Percentiles rank a stretch among this genome's conserved stretches.
phyloP scores from a whole-genome alignment of 1,139 yeast genomes.

The Saccharomyces hybrid region DNA sequence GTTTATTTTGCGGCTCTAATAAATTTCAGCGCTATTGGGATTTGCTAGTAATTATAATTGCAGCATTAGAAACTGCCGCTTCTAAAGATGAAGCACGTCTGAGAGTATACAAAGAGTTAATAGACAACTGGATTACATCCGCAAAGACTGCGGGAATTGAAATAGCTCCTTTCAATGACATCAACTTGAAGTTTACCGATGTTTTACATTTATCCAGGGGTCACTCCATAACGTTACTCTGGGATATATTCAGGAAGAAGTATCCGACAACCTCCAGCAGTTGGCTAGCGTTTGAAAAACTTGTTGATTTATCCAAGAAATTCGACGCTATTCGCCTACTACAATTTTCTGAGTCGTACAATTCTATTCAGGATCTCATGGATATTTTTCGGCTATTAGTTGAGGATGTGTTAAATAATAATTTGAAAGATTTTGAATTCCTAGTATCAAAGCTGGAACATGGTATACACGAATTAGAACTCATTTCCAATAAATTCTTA shows the following conservation, averaged over 20 bases:
- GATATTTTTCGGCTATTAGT: slow-evolving; percentile 41
- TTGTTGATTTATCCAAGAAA: slow-evolving; percentile 39
- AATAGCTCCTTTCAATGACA: not conserved
- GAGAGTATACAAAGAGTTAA: slow-evolving; percentile 56
- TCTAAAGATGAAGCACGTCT: slow-evolving; percentile 59
- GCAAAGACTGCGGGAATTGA: slow-evolving; percentile 9
- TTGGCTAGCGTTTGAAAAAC: slow-evolving; percentile 47
- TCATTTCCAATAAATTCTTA: slow-evolving; percentile 44
- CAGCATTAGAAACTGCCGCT: slow-evolving; percentile 40
- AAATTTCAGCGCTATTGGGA: slow-evolving; percentile 34
- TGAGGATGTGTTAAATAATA: slow-evolving; percentile 36
- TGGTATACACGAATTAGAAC: slow-evolving; percentile 43
- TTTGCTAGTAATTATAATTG: slow-evolving; percentile 40
- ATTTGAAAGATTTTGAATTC: slow-evolving; percentile 34
- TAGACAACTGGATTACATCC: slow-evolving; percentile 44
- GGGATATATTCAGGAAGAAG: slow-evolving; percentile 55
- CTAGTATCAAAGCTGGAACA: slow-evolving; percentile 35
- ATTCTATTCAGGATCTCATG: slow-evolving; percentile 41
- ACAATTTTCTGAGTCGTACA: slow-evolving; percentile 53
- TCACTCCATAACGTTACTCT: slow-evolving; percentile 53
- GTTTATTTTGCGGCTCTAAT: slow-evolving; percentile 12
- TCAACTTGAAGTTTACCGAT: slow-evolving; percentile 37
- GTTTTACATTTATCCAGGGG: slow-evolving; percentile 53
- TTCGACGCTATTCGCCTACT: slow-evolving; percentile 52
- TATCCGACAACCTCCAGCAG: slow-evolving; percentile 50